A percentile compares a stretch with the other conserved stretches of the same genome.
Conservation (phyloP, 2,329 filamentous ascomycete genomes). For the Furcasterigmium sp. region DNA sequence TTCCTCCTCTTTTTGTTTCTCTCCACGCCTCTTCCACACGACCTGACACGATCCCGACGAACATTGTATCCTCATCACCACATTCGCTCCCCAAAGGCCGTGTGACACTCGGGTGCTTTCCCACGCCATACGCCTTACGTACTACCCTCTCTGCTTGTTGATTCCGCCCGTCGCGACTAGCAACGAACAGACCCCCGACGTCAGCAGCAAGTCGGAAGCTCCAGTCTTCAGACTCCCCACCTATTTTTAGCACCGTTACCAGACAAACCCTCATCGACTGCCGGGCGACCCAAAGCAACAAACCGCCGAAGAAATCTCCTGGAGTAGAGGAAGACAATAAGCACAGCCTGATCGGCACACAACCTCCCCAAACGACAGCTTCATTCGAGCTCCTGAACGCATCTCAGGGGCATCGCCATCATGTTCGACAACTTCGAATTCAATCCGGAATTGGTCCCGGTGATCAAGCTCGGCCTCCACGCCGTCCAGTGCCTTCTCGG, state of each 20-base stretch:
- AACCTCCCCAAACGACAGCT: not conserved
- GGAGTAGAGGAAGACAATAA: slow-evolving; percentile 7
- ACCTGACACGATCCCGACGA: not conserved
- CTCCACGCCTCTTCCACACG: not conserved
- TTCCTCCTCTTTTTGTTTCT: not conserved
- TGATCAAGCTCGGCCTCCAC: slow-evolving; percentile 54
- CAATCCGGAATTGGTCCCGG: slow-evolving; percentile 48
- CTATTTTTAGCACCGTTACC: too few relatives aligned
- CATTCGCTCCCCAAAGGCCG: not conserved
- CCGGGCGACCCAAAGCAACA: not conserved
- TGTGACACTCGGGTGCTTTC: too few relatives aligned
- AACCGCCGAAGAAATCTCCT: not conserved
- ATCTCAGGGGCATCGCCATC: slow-evolving; percentile 6
- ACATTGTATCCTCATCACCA: not conserved
- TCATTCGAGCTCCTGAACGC: not conserved
- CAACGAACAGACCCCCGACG: too few relatives aligned
- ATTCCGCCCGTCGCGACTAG: too few relatives aligned
- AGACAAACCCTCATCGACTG: not conserved
- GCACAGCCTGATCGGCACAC: slow-evolving; percentile 6
- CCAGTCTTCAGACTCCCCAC: too few relatives aligned
- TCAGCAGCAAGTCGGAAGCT: too few relatives aligned
- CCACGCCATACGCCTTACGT: too few relatives aligned
- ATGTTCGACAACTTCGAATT: slow-evolving; percentile 46
- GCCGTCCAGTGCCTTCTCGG: slow-evolving; percentile 47
- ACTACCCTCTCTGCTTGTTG: too few relatives aligned